These are phyloP conservation scores for Trichoderma simmonsii DNA, from an alignment of 2,329 filamentous ascomycete genomes.

Conservation along the genomic window DNA sequence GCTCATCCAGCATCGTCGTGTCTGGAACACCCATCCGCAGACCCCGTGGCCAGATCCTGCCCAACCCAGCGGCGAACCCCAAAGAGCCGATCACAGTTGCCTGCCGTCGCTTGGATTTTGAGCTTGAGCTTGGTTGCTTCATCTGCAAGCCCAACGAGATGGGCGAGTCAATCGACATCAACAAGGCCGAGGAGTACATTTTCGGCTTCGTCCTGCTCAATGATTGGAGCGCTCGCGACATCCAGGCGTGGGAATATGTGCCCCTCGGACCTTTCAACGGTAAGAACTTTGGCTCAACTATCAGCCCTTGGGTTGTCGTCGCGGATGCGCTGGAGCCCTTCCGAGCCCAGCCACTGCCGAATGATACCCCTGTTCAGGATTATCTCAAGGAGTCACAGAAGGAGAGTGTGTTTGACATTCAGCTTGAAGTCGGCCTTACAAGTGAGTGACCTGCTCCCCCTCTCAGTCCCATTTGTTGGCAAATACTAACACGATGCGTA, in stretches of 20 bases:
- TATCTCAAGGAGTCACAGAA: slow-evolving; percentile 55
- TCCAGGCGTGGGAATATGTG: slow-evolving; percentile 60
- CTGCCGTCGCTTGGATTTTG: slow-evolving; percentile 65
- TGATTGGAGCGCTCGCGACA: slow-evolving; percentile 62
- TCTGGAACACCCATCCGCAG: slow-evolving; percentile 70
- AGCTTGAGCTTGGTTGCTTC: slow-evolving; percentile 76
- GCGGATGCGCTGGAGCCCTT: slow-evolving; percentile 50
- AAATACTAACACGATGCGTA: not conserved
- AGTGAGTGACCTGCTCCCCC: slow-evolving; percentile 30
- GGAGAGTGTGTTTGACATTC: slow-evolving; percentile 36
- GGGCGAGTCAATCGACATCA: slow-evolving; percentile 63
- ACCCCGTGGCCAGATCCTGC: slow-evolving; percentile 70
- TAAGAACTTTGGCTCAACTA: slow-evolving; percentile 59
- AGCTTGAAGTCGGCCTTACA: slow-evolving; percentile 39
- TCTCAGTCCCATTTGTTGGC: no score
- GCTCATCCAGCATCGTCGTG: slow-evolving; percentile 70
- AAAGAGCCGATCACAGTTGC: slow-evolving; percentile 58
- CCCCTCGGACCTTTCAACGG: slow-evolving; percentile 61
- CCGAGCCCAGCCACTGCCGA: slow-evolving; percentile 29
- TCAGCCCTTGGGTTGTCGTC: slow-evolving; percentile 62
- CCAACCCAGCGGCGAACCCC: slow-evolving; percentile 45
- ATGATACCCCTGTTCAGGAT: slow-evolving; percentile 34
- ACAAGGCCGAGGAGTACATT: slow-evolving; percentile 65
- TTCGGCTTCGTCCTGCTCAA: slow-evolving; percentile 68
- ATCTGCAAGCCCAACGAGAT: slow-evolving; percentile 63